phyloP scores from a whole-genome alignment of 2,329 filamentous ascomycete genomes.

The Nakataea oryzae region DNA sequence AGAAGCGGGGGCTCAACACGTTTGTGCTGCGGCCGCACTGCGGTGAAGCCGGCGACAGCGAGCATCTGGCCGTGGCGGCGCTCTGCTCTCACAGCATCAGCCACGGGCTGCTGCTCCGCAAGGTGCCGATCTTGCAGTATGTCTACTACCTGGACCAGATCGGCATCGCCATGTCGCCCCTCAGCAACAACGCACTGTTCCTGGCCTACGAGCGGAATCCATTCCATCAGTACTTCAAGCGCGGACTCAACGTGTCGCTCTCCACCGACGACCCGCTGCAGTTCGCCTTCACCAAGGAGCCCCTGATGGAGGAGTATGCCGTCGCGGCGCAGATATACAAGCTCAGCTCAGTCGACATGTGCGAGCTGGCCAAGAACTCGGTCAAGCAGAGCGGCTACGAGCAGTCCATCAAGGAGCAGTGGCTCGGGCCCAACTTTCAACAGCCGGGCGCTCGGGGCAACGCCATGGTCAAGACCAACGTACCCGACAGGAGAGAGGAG shows the following conservation, averaged over 20 bases:
- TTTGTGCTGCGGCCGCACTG: constrained; percentile 90
- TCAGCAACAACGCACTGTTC: constrained; percentile 96
- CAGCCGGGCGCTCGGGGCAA: constrained; percentile 76
- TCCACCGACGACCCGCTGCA: constrained; percentile 96
- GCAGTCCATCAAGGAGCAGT: constrained; percentile 76
- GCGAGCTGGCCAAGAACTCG: constrained; percentile 91
- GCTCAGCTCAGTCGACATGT: constrained; percentile 94
- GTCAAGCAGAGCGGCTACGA: constrained; percentile 95
- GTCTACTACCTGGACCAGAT: constrained; percentile 98
- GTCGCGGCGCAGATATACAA: constrained; percentile 99
- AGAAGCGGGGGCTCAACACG: constrained; percentile 88
- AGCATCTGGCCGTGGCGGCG: constrained; percentile 85
- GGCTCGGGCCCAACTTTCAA: constrained; percentile 73
- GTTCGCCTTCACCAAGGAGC: constrained; percentile 97
- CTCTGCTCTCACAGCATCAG: constrained; percentile 95
- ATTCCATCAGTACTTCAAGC: constrained; percentile 89
- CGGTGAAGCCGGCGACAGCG: constrained; percentile 91
- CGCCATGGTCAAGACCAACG: constrained; percentile 89
- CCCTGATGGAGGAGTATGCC: constrained; percentile 94
- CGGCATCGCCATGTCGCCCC: constrained; percentile 96
- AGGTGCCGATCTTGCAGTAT: constrained; percentile 91
- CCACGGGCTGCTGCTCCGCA: constrained; percentile 83
- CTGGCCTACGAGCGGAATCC: constrained; percentile 94
- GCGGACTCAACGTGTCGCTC: constrained; percentile 88
- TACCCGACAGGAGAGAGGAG: constrained; percentile 83